Percentiles rank a stretch among this genome's conserved stretches.
These are phyloP conservation scores for Sequoia sempervirens DNA, from an alignment of 75 land plant species.

Conservation along the genomic window DNA sequence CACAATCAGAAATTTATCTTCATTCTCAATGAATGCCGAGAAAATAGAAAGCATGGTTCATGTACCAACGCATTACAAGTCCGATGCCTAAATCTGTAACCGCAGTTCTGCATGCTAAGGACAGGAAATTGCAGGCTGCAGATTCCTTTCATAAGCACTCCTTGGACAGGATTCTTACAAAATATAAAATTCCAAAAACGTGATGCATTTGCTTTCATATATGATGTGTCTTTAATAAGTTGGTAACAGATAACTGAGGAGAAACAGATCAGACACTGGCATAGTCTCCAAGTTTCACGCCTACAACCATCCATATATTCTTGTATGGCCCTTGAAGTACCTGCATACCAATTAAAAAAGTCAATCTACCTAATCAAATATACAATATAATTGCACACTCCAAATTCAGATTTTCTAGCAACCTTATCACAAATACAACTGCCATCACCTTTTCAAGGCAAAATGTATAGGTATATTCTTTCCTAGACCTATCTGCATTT, in stretches of 20 bases:
- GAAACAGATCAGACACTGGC: constrained; percentile 15
- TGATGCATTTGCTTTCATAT: not conserved
- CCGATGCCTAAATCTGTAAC: not conserved
- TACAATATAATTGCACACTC: not conserved
- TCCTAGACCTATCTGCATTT: constrained; percentile 12
- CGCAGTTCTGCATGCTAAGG: not conserved
- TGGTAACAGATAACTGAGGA: not conserved
- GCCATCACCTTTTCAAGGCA: constrained; percentile 34
- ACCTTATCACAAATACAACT: constrained; percentile 1
- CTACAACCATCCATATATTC: constrained; percentile 46
- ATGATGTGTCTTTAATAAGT: not conserved
- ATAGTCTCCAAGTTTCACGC: constrained; percentile 37
- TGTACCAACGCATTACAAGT: not conserved
- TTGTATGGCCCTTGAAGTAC: constrained; percentile 39
- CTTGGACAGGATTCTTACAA: not conserved
- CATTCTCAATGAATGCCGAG: not conserved
- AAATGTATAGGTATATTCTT: constrained; percentile 23
- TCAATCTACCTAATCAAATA: not conserved
- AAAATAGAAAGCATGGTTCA: not conserved
- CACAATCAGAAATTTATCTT: not conserved
- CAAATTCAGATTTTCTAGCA: not conserved
- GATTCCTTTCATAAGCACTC: not conserved
- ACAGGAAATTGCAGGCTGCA: not conserved
- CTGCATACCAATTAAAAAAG: constrained; percentile 12
- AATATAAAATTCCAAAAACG: not conserved